Evolutionary conservation across 768 basidiomycete species (phyloP).

Genomic region (Strobilomyces echinocephalus): DNA sequence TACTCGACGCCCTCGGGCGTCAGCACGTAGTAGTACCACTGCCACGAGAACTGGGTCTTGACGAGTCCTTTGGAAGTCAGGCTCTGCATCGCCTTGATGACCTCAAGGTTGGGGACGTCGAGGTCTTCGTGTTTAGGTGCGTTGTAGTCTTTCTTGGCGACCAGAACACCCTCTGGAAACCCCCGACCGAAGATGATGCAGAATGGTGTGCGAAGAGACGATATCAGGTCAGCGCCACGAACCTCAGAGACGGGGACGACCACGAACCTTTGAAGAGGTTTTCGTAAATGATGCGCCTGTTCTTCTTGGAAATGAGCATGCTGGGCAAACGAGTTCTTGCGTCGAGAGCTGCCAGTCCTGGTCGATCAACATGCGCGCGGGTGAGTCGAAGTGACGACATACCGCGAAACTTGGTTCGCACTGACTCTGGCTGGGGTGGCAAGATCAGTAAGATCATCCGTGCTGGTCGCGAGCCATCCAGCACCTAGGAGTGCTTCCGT

Average conservation of each 20-base stretch:
- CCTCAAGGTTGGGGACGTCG: slow-evolving; percentile 64
- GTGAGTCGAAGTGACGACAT: slow-evolving; percentile 14
- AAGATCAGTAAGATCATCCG: slow-evolving; percentile 31
- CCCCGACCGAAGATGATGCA: too few species aligned
- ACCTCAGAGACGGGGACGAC: not conserved
- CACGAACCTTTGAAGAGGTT: slow-evolving; percentile 98
- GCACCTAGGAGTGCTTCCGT: slow-evolving; percentile 10
- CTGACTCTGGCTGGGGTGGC: slow-evolving; percentile 29
- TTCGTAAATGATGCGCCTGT: slow-evolving; percentile 96
- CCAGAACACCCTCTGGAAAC: slow-evolving; percentile 86
- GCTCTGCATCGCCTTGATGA: slow-evolving; percentile 69
- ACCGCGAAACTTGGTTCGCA: slow-evolving; percentile 36
- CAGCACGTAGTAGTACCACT: slow-evolving; percentile 97
- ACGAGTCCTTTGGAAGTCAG: slow-evolving; percentile 73
- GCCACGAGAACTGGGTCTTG: slow-evolving; percentile 99
- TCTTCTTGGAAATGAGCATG: slow-evolving; percentile 97
- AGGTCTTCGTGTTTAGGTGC: slow-evolving; percentile 94
- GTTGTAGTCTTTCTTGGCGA: slow-evolving; percentile 99
- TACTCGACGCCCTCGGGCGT: slow-evolving; percentile 86
- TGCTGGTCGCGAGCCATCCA: slow-evolving; percentile 30
- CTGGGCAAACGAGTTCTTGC: slow-evolving; percentile 34
- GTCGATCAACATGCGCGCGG: not conserved
- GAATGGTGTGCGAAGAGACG: not conserved
- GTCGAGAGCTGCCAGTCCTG: slow-evolving; percentile 27
- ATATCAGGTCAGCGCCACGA: not conserved